Base-by-base conservation (phyloP, 2,329 filamentous ascomycete genomes). In the Pseudopyricularia javanii region DNA sequence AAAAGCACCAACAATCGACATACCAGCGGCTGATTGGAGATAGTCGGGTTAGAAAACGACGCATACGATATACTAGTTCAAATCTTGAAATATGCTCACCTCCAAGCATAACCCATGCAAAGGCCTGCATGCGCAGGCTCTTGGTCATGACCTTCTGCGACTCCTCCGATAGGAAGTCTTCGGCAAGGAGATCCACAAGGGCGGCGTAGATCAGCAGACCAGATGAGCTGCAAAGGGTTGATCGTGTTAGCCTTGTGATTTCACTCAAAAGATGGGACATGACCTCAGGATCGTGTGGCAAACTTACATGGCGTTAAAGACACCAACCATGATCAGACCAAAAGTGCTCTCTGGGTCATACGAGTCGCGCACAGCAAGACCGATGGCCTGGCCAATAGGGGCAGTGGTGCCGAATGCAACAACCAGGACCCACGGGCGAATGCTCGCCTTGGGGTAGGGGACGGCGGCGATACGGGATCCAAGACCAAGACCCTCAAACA, bases 401-500 rank as follows among this genome's bases (percentile, higher is more conserved):
- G 79, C 79, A 0, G 82, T 85, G 8, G 75, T 78, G 15, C 79
- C 81, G 56, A 83, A 85, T 14, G 80, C 80, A 12, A 80, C 59
- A 2, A 83, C 79, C 15, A 84, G 67, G 1, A 79, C 54, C 80
- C 80, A 84, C 0, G 81, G 81, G 26, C 77, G 75, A 56, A 72
- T 62, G 61, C 78, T 81, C 26, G 68, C 70, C 55, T 73, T 74
- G 15, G 75, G 74, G 56, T 82, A 83, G 1, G 79, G 74, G 5
- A 87, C 79, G 17, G 77, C 79, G 20, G 83, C 83, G 59, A 88
- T 88, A 55, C 85, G 81, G 1, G 81, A 81, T 20, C 85, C 85
- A 0, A 88, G 74, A 43, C 83, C 84, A 4, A 88, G 78, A 54
- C 84, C 84, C 60, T 75, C 80, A 55, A 85, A 85, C 58, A 80